Evolutionary conservation across 202 grass and related monocot species (phyloP), one percentile per base, ranked within the genome.

Genomic region (Saccharum hybrid): DNA sequence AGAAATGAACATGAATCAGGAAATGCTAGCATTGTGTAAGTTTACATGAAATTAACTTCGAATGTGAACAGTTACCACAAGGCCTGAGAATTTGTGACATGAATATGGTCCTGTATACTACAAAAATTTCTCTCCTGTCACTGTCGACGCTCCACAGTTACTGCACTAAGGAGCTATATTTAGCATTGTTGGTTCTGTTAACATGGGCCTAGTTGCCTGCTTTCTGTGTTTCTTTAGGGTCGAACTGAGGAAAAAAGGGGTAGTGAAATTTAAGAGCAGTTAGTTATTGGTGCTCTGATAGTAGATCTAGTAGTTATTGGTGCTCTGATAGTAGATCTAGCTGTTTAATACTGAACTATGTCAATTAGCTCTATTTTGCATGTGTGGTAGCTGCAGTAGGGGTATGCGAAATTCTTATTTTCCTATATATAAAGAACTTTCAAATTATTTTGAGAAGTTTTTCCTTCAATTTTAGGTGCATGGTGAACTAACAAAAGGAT

Each of bases 141-240:
- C 13, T 72, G 68, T 66, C 13, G 54, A 41, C n/a, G 40, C 28
- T 41, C 57, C 33, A 66, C 34, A 63, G 26, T 26, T 26, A 26
- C 26, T 26, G 26, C 26, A 22, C 33, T 42, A 66, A 75, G 48
- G 61, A 74, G 36, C 8, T 59, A 21, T 49, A 59, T 76, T 63
- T 77, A 26, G 12, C 31, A 71, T 75, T 88, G 38, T 49, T 82
- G 40, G 69, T 78, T 66, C 16, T 68, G 72, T 63, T 83, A 57
- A 26, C 51, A 28, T 33, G 14, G 8, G 9, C 23, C 37, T 12
- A 37, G 13, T 22, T 72, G 13, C 18, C 48, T 62, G 33, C 30
- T 26, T 42, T 73, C 28, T 68, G 18, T 83, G 14, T 49, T 7
- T 49, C 8, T 69, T 13, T 39, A 52, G 63, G 66, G 77, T 72